phyloP scores from a whole-genome alignment of 2,329 filamentous ascomycete species.

The Colletotrichum sp. region DNA sequence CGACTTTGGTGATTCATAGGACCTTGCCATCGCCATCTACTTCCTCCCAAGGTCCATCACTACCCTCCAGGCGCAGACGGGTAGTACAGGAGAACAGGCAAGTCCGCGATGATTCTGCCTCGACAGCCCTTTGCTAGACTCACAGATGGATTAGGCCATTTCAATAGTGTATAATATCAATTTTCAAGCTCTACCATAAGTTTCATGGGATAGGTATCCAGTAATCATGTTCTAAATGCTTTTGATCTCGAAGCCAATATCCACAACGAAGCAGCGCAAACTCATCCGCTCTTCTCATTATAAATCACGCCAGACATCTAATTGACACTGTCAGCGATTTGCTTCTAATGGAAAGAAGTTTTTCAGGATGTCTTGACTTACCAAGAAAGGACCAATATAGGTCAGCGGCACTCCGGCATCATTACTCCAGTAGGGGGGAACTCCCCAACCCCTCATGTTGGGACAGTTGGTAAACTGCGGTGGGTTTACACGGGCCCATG shows the following conservation, averaged over 20 bases:
- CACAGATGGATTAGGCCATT: neutral
- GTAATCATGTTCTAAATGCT: neutral
- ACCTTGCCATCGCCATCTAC: neutral
- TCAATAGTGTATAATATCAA: neutral
- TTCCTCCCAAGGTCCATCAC: neutral
- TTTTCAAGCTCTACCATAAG: neutral
- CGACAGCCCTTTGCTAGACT: neutral
- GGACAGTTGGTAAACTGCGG: neutral
- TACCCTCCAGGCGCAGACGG: neutral
- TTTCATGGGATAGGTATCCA: neutral
- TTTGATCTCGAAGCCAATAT: neutral
- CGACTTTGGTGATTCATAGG: neutral
- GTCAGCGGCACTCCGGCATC: neutral
- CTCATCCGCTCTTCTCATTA: neutral
- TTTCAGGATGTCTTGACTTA: neutral
- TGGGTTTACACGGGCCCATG: neutral
- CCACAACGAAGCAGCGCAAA: neutral
- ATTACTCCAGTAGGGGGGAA: neutral
- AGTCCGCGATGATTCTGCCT: neutral
- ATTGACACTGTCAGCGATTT: neutral
- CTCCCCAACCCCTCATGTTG: neutral
- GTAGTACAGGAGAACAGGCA: neutral
- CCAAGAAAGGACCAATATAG: slow-evolving; percentile 1
- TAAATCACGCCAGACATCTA: neutral
- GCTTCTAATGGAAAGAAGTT: accelerated